phyloP scores from a whole-genome alignment of 148 eudicot genomes.

The Hydrangea macrophylla region DNA sequence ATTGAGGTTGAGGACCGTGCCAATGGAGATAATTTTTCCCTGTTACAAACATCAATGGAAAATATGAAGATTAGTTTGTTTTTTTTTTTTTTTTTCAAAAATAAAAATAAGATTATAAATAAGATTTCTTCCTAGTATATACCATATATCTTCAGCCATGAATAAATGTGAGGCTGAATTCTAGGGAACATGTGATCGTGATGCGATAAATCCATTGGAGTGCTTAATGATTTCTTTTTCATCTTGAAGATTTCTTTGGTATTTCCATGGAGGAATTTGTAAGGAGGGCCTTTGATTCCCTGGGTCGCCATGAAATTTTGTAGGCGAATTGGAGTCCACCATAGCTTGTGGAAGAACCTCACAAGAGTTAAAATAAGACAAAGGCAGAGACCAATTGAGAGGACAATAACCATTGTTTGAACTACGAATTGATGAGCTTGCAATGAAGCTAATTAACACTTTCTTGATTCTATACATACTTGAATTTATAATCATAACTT shows the following conservation, averaged over 20 bases:
- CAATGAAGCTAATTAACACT: too few relatives aligned
- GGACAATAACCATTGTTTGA: background rate
- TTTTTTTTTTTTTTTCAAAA: too few relatives aligned
- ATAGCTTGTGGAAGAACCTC: background rate
- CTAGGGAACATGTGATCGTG: conserved; percentile 8
- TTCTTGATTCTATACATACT: too few relatives aligned
- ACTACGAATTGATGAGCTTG: too few relatives aligned
- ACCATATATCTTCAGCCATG: background rate
- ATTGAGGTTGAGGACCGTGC: background rate
- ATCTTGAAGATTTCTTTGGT: background rate
- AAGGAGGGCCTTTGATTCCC: conserved; percentile 5
- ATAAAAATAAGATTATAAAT: background rate
- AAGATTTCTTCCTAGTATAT: too few relatives aligned
- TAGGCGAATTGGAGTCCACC: too few relatives aligned
- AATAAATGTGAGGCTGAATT: background rate
- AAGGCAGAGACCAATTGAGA: background rate
- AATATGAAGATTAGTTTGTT: too few relatives aligned
- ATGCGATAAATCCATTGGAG: background rate
- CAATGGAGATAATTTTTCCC: background rate
- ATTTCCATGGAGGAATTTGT: background rate
- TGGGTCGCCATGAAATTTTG: background rate
- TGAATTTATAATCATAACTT: too few relatives aligned
- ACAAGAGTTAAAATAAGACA: background rate
- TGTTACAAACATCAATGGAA: too few relatives aligned
- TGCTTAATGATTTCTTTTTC: background rate